Percentiles rank a stretch among this genome's conserved stretches.
These are phyloP conservation scores for Monosporascus sp. DNA, from an alignment of 2,329 filamentous ascomycete species.

Conservation along the genomic window DNA sequence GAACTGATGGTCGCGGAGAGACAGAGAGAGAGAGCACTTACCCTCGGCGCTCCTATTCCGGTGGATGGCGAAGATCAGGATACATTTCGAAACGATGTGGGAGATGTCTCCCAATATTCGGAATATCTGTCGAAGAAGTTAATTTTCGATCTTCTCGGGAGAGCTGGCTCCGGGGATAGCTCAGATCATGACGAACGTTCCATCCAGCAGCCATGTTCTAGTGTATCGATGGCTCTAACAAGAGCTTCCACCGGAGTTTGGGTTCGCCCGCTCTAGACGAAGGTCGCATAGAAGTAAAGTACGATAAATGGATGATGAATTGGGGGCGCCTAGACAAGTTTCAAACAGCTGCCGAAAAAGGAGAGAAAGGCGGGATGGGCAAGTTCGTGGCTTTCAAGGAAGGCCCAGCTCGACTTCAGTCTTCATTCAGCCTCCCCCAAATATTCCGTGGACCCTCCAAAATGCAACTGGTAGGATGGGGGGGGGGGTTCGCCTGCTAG, in stretches of 20 bases:
- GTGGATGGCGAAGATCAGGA: conserved; percentile 87
- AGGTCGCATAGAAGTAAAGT: conserved; percentile 2
- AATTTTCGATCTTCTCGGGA: conserved; percentile 1
- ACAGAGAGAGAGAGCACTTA: conserved; percentile 25
- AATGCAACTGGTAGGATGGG: no score
- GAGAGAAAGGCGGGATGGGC: no score
- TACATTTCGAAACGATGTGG: conserved; percentile 81
- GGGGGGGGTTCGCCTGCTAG: no score
- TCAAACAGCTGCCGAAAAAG: no score
- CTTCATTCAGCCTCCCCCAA: no score
- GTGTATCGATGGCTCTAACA: background rate
- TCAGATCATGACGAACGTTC: conserved; percentile 17
- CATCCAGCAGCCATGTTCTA: conserved; percentile 18
- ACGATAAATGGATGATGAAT: no score
- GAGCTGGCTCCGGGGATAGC: background rate
- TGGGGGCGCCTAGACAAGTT: no score
- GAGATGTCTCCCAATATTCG: conserved; percentile 78
- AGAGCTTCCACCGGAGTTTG: background rate
- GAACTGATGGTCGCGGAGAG: background rate
- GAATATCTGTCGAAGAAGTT: conserved; percentile 44
- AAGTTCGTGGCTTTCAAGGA: no score
- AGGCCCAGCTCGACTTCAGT: no score
- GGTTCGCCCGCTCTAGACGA: background rate
- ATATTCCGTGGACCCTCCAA: no score
- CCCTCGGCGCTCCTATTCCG: conserved; percentile 82